These are phyloP conservation scores for Hortiboletus campestris DNA, from an alignment of 768 basidiomycete genomes.

Conservation along the genomic window DNA sequence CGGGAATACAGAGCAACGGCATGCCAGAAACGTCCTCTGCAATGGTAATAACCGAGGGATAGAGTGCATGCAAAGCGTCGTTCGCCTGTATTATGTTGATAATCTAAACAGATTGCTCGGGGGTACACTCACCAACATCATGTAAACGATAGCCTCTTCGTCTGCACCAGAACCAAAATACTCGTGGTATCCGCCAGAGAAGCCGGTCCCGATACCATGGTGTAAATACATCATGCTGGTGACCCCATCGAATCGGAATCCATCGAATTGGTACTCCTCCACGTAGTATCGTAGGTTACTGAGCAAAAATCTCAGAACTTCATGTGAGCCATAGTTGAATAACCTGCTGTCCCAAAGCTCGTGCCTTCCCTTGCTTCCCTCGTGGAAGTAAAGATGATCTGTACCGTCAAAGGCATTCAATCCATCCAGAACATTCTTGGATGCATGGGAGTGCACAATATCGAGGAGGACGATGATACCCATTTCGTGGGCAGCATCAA, in stretches of 20 bases:
- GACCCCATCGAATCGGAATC: conserved; percentile 98
- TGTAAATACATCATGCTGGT: conserved; percentile 99
- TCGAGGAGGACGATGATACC: conserved; percentile 93
- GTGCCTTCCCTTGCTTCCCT: conserved; percentile 84
- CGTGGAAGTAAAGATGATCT: conserved; percentile 97
- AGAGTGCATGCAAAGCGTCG: conserved; percentile 79
- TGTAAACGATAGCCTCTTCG: conserved; percentile 86
- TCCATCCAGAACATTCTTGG: conserved; percentile 95
- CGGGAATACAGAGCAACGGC: conserved; percentile 87
- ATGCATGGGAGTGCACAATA: conserved; percentile 97
- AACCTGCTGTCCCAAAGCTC: conserved; percentile 97
- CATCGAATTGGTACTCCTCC: conserved; percentile 94
- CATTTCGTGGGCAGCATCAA: conserved; percentile 93
- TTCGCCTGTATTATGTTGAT: conserved; percentile 70
- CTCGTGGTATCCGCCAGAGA: conserved; percentile 97
- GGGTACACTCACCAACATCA: conserved; percentile 81
- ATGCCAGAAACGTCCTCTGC: conserved; percentile 99
- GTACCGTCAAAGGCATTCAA: conserved; percentile 96
- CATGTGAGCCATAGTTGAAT: conserved; percentile 95
- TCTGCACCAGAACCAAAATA: conserved; percentile 90
- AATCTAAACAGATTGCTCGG: not conserved
- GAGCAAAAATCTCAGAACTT: conserved; percentile 91
- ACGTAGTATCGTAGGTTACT: conserved; percentile 95
- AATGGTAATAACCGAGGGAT: conserved; percentile 82
- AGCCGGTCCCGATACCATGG: conserved; percentile 96